A percentile compares a stretch with the other conserved stretches of the same genome.
Evolutionary conservation across 2,329 filamentous ascomycete species (phyloP).

Genomic region (Phaeosphaeria sp.): DNA sequence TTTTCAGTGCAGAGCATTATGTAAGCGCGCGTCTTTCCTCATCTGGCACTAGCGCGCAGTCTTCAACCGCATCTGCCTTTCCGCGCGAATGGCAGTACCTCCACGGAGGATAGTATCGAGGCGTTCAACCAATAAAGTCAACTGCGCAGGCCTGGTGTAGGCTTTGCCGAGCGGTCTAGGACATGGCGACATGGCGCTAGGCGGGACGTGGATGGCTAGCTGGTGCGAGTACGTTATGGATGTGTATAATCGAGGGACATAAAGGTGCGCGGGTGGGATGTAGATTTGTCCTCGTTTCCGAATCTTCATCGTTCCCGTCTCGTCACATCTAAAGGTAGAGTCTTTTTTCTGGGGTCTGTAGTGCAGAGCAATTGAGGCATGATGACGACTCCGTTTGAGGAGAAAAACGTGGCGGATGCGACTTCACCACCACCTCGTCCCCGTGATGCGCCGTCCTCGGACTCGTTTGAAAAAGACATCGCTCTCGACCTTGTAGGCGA

Average conservation of each 20-base stretch:
- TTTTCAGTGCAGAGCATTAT: constrained; percentile 1
- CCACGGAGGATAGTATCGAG: background rate
- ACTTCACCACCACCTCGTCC: background rate
- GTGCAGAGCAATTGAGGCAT: too few relatives aligned
- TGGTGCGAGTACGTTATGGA: background rate
- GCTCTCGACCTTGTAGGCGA: constrained; percentile 67
- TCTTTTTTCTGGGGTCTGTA: too few relatives aligned
- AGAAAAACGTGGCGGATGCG: constrained; percentile 7
- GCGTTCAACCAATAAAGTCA: background rate
- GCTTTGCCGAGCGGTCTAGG: background rate
- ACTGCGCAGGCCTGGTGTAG: background rate
- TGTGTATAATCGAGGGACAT: constrained; percentile 16
- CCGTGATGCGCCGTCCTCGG: constrained; percentile 9
- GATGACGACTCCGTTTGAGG: too few relatives aligned
- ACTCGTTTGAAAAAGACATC: constrained; percentile 58
- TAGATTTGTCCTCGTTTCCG: background rate
- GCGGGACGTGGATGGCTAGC: constrained; percentile 14
- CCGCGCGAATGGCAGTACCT: background rate
- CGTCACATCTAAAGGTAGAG: too few relatives aligned
- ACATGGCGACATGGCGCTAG: constrained; percentile 20
- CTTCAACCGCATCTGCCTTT: background rate
- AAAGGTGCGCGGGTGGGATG: background rate
- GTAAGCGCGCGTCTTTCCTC: constrained; percentile 1
- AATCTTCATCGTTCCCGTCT: constrained; percentile 11
- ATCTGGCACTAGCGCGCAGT: background rate